Evolutionary conservation across 169 alveolate species (phyloP).

Genomic region (Cryptosporidium bovis): DNA sequence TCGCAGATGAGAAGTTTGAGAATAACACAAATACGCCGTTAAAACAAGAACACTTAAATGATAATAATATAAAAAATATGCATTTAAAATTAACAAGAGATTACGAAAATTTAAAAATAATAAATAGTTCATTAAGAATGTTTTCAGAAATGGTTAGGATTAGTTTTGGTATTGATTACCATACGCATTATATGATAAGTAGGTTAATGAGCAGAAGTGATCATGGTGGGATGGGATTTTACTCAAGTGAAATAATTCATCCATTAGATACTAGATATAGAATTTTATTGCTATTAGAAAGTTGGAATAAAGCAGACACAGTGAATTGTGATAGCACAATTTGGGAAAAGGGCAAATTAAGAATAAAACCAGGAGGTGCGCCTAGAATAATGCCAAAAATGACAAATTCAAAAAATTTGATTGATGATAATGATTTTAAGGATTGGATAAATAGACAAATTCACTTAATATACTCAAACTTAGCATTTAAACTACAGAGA

Average conservation of each 20-base stretch:
- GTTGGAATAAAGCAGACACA: slow-evolving; percentile 56
- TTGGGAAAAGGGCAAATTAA: slow-evolving; percentile 65
- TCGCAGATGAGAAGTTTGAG: background rate
- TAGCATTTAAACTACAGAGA: slow-evolving; percentile 69
- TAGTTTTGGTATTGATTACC: slow-evolving; percentile 8
- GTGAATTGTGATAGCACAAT: slow-evolving; percentile 6
- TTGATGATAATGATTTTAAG: slow-evolving; percentile 25
- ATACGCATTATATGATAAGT: slow-evolving; percentile 19
- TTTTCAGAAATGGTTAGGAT: slow-evolving; percentile 50
- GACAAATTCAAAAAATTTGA: slow-evolving; percentile 1
- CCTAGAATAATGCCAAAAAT: slow-evolving; percentile 29
- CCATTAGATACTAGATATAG: slow-evolving; percentile 64
- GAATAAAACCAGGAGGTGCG: slow-evolving; percentile 73
- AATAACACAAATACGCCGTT: background rate
- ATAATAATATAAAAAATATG: slow-evolving; percentile 5
- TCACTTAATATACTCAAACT: slow-evolving; percentile 37
- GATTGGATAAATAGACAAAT: slow-evolving; percentile 56
- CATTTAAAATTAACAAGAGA: slow-evolving; percentile 21
- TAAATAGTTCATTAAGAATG: slow-evolving; percentile 25
- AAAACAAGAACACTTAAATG: background rate
- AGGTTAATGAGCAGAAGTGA: slow-evolving; percentile 7
- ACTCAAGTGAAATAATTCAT: slow-evolving; percentile 12
- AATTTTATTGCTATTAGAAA: slow-evolving; percentile 40
- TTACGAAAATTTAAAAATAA: slow-evolving; percentile 4
- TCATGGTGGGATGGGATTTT: slow-evolving; percentile 51